Percentiles rank a stretch among this genome's conserved stretches.
Evolutionary conservation across 2,329 filamentous ascomycete genomes (phyloP).

Genomic region (Davidsoniella australis): DNA sequence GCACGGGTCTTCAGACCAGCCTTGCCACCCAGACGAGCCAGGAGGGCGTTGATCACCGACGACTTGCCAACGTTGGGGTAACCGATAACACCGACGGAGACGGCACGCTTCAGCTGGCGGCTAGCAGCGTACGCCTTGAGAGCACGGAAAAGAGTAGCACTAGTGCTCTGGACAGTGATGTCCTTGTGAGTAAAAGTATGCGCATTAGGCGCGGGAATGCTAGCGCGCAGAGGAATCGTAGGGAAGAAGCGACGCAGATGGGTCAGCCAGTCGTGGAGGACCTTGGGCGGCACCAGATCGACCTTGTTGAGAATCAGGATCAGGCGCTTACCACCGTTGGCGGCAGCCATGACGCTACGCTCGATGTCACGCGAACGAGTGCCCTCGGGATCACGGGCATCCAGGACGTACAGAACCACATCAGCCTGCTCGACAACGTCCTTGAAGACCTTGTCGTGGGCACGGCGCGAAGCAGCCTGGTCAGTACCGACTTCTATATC

Average conservation of each 20-base stretch:
- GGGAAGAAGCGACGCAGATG: constrained; percentile 82
- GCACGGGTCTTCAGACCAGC: constrained; percentile 39
- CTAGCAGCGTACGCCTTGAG: constrained; percentile 76
- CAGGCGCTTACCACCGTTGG: constrained; percentile 65
- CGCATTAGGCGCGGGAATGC: constrained; percentile 65
- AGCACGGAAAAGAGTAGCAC: constrained; percentile 68
- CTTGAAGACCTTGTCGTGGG: constrained; percentile 94
- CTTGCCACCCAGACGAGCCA: constrained; percentile 53
- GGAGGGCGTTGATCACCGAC: constrained; percentile 86
- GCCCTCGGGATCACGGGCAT: constrained; percentile 79
- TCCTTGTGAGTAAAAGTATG: constrained; percentile 86
- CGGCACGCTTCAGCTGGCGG: constrained; percentile 71
- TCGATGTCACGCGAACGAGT: constrained; percentile 84
- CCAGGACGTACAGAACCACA: constrained; percentile 81
- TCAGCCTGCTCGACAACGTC: constrained; percentile 77
- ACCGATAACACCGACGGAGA: constrained; percentile 84
- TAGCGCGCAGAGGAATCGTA: constrained; percentile 74
- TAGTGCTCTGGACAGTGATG: constrained; percentile 71
- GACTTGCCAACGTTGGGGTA: constrained; percentile 96
- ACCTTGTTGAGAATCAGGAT: constrained; percentile 94
- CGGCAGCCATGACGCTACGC: constrained; percentile 77
- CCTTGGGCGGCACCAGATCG: constrained; percentile 67
- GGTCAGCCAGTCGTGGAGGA: constrained; percentile 69
- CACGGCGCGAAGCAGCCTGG: constrained; percentile 54
- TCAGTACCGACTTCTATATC: constrained; percentile 32